phyloP scores from a whole-genome alignment of 805 yeast genomes.

The Candida fluviatilis region DNA sequence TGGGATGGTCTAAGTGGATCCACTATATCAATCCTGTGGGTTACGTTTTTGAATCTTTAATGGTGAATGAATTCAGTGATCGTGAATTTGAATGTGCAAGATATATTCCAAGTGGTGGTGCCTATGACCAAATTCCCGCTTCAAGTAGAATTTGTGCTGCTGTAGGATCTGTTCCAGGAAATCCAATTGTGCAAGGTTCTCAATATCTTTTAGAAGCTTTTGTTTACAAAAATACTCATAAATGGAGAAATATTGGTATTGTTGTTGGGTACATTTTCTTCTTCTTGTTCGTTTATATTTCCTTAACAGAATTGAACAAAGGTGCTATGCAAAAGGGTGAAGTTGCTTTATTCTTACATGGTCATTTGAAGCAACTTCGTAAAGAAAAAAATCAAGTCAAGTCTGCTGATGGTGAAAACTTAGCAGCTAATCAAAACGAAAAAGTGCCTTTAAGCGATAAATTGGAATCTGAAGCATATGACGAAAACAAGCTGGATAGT shows the following conservation, averaged over 20 bases:
- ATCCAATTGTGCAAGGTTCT: conserved; percentile 52
- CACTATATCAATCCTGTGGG: conserved; percentile 40
- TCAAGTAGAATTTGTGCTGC: conserved; percentile 51
- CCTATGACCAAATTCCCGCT: conserved; percentile 37
- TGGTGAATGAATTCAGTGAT: conserved; percentile 62
- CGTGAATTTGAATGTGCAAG: conserved; percentile 50
- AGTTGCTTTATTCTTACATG: conserved; percentile 24
- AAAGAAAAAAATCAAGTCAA: conserved; percentile 14
- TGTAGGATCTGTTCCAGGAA: conserved; percentile 59
- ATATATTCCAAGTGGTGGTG: conserved; percentile 59
- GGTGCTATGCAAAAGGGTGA: conserved; percentile 45
- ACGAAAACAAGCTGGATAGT: conserved; percentile 8
- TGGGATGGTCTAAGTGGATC: conserved; percentile 64
- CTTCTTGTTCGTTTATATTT: conserved; percentile 32
- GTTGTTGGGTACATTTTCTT: conserved; percentile 48
- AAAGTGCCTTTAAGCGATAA: conserved; percentile 25
- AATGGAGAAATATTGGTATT: conserved; percentile 81
- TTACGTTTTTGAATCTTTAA: conserved; percentile 51
- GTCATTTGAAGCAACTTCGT: conserved; percentile 28
- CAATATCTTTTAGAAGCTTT: conserved; percentile 47
- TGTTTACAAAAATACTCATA: conserved; percentile 51
- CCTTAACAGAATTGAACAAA: conserved; percentile 34
- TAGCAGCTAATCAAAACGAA: conserved; percentile 15
- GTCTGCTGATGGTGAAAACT: conserved; percentile 17
- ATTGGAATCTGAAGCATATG: conserved; percentile 20